phyloP scores from a whole-genome alignment of 306 rosid species.

The Fragaria vesca region DNA sequence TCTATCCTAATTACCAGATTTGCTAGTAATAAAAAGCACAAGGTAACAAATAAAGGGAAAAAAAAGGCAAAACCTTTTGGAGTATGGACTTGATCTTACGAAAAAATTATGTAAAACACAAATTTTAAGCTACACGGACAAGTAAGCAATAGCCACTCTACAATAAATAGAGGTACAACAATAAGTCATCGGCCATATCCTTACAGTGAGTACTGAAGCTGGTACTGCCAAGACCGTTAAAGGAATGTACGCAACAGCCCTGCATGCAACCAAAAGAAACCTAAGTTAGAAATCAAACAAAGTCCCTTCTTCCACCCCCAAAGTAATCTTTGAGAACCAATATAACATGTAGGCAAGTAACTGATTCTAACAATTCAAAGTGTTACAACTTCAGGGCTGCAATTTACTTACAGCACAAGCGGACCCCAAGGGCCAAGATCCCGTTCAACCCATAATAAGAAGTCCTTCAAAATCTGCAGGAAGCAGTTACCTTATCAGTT shows the following conservation, averaged over 20 bases:
- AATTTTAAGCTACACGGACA: background rate
- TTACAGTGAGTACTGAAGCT: slow-evolving; percentile 83
- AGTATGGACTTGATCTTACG: background rate
- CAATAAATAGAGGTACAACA: background rate
- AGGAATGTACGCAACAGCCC: slow-evolving; percentile 83
- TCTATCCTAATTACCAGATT: background rate
- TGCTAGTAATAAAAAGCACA: background rate
- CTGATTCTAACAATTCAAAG: background rate
- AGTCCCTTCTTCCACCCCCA: slow-evolving; percentile 7
- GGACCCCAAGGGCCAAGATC: slow-evolving; percentile 99
- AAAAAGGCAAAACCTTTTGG: background rate
- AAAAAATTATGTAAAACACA: background rate
- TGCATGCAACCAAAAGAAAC: slow-evolving; percentile 35
- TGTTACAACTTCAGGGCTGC: background rate
- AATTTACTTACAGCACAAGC: slow-evolving; percentile 68
- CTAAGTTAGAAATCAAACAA: background rate
- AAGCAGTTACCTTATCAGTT: slow-evolving; percentile 5
- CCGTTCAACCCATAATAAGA: slow-evolving; percentile 76
- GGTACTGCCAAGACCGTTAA: slow-evolving; percentile 89
- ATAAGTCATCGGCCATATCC: background rate
- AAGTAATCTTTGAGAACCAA: background rate
- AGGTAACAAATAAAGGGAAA: background rate
- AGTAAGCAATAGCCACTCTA: background rate
- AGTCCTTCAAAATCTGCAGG: slow-evolving; percentile 66
- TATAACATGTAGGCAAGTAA: background rate